Conservation (phyloP, 257 asterid genomes). For the Penstemon barbatus region DNA sequence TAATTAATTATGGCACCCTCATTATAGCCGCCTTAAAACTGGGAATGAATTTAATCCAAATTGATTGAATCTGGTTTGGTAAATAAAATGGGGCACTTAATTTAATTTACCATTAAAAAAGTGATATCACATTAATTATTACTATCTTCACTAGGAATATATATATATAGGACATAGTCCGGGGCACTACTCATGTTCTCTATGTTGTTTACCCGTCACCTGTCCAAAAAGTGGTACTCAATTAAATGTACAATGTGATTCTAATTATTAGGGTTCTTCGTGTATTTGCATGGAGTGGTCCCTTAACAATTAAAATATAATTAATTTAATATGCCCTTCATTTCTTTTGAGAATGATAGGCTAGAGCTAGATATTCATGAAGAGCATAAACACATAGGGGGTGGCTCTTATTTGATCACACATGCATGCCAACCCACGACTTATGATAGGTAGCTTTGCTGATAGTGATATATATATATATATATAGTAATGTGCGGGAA, state of each 20-base stretch:
- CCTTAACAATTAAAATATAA: constrained; percentile 15
- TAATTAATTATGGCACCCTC: neutral
- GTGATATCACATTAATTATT: constrained; percentile 1
- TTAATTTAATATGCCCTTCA: constrained; percentile 14
- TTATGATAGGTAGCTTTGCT: constrained; percentile 38
- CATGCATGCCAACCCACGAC: constrained; percentile 51
- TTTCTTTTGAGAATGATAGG: constrained; percentile 25
- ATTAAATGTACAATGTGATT: neutral
- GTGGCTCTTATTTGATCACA: constrained; percentile 30
- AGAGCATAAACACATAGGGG: constrained; percentile 29
- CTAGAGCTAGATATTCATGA: constrained; percentile 35
- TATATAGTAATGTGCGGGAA: constrained; percentile 31
- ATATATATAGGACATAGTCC: constrained; percentile 2
- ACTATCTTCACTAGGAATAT: constrained; percentile 11
- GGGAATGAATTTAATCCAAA: too few relatives aligned
- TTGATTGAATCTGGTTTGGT: too few relatives aligned
- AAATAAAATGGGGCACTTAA: too few relatives aligned
- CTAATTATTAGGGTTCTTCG: constrained; percentile 6
- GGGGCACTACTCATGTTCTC: constrained; percentile 26
- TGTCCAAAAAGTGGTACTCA: constrained; percentile 12
- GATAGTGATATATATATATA: neutral
- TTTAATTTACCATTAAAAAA: neutral
- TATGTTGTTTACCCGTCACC: constrained; percentile 7
- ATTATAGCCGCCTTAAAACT: too few relatives aligned
- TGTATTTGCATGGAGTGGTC: constrained; percentile 36